Conservation (phyloP, 768 basidiomycete genomes). For the Boletus speciosus region DNA sequence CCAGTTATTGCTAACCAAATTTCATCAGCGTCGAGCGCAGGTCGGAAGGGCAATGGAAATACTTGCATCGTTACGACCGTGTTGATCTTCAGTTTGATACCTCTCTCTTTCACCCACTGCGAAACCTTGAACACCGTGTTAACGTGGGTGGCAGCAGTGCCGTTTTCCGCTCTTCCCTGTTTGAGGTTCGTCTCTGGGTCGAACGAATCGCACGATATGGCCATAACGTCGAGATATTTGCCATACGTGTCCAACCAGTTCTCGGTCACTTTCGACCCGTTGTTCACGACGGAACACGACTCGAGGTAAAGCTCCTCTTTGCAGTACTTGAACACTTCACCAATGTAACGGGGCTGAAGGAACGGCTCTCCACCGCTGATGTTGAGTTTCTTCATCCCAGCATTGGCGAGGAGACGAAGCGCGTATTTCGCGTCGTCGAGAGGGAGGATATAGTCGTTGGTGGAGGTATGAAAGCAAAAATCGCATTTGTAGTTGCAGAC, state of each 20-base stretch:
- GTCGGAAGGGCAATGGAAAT: not conserved
- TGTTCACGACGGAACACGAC: slow-evolving; percentile 28
- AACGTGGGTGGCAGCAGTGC: slow-evolving; percentile 24
- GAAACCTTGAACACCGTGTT: slow-evolving; percentile 29
- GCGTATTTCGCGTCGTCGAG: slow-evolving; percentile 31
- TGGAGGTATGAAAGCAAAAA: slow-evolving; percentile 36
- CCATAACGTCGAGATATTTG: slow-evolving; percentile 34
- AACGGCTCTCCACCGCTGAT: slow-evolving; percentile 35
- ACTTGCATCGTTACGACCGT: slow-evolving; percentile 28
- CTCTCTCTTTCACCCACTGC: slow-evolving; percentile 28
- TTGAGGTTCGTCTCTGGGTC: slow-evolving; percentile 31
- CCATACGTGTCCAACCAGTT: slow-evolving; percentile 36
- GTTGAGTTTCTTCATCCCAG: slow-evolving; percentile 35
- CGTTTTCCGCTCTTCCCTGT: slow-evolving; percentile 30
- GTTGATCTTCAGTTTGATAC: slow-evolving; percentile 35
- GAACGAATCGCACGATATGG: slow-evolving; percentile 37
- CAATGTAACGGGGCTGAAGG: slow-evolving; percentile 30
- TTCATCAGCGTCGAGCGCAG: not conserved
- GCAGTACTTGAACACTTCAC: slow-evolving; percentile 32
- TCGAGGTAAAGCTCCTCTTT: slow-evolving; percentile 32
- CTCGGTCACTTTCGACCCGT: slow-evolving; percentile 35
- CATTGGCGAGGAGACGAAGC: slow-evolving; percentile 25
- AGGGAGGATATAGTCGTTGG: slow-evolving; percentile 25
- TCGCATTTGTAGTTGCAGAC: slow-evolving; percentile 31
- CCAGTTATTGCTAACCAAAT: slow-evolving; percentile 27